These are phyloP conservation scores for Malus hybrid DNA, from an alignment of 331 rosid genomes.

Conservation along the genomic window DNA sequence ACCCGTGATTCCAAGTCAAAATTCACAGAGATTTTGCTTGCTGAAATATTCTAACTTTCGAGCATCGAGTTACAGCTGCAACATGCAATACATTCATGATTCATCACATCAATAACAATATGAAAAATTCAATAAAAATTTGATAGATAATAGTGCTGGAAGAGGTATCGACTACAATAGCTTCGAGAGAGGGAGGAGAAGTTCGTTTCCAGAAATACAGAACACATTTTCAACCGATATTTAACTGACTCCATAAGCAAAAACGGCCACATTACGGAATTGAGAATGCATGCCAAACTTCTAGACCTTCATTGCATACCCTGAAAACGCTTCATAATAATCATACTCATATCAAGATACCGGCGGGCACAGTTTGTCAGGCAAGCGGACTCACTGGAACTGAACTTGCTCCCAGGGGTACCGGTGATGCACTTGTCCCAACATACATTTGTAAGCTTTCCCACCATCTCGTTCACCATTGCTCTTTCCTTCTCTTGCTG, in stretches of 20 bases:
- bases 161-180: background rate
- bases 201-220: background rate
- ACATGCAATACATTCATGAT: background rate
- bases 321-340: slow-evolving; percentile 75
- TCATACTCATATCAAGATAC: slow-evolving; percentile 66
- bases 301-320: slow-evolving; percentile 47
- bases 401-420: slow-evolving; percentile 86
- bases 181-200: background rate
- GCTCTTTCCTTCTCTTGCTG: slow-evolving; percentile 91
- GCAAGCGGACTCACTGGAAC: slow-evolving; percentile 72
- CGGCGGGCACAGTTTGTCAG: slow-evolving; percentile 88
- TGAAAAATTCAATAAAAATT: background rate
- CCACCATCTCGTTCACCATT: slow-evolving; percentile 81
- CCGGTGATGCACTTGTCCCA: slow-evolving; percentile 95
- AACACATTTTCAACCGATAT: slow-evolving; percentile 10
- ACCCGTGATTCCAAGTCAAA: no score
- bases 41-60: no score
- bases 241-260: background rate
- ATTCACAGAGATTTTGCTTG: no score
- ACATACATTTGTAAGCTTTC: slow-evolving; percentile 77
- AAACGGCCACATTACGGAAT: slow-evolving; percentile 1
- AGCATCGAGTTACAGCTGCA: background rate
- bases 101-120: background rate
- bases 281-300: slow-evolving; percentile 3
- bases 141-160: background rate